These are phyloP conservation scores for Neolecta irregularis DNA, from an alignment of 1,139 yeast genomes.

Conservation along the genomic window DNA sequence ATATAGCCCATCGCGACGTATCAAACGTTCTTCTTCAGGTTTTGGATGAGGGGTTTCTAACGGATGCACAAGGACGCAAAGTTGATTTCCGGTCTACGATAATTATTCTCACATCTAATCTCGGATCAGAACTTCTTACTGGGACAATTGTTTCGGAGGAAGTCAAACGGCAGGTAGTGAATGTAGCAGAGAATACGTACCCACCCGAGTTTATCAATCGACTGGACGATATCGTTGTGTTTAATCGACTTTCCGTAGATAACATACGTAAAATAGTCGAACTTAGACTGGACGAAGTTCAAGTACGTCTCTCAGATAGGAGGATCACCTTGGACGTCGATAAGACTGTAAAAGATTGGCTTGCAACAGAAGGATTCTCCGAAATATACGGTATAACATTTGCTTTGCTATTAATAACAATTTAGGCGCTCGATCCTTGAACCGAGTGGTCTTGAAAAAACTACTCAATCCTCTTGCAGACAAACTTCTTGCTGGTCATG, in stretches of 20 bases:
- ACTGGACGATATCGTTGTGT: slow-evolving; percentile 76
- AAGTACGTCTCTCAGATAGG: slow-evolving; percentile 61
- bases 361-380: slow-evolving; percentile 77
- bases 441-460: slow-evolving; percentile 69
- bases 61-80: slow-evolving; percentile 88
- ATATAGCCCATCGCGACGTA: slow-evolving; percentile 92
- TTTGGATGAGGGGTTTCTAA: slow-evolving; percentile 81
- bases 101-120: slow-evolving; percentile 92
- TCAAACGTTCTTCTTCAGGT: slow-evolving; percentile 80
- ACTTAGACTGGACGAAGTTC: slow-evolving; percentile 65
- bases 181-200: slow-evolving; percentile 52
- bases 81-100: slow-evolving; percentile 89
- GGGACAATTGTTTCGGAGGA: slow-evolving; percentile 33
- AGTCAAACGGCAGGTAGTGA: slow-evolving; percentile 43
- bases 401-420: too few species aligned
- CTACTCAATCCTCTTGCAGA: slow-evolving; percentile 77
- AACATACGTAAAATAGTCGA: slow-evolving; percentile 69
- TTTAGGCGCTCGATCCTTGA: slow-evolving; percentile 94
- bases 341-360: slow-evolving; percentile 48
- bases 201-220: slow-evolving; percentile 94
- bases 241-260: slow-evolving; percentile 66
- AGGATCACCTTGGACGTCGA: slow-evolving; percentile 52
- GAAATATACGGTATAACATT: slow-evolving; percentile 76
- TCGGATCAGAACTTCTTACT: slow-evolving; percentile 78
- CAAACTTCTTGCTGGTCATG: too few species aligned